Evolutionary conservation across 306 rosid genomes (phyloP).

Genomic region (Acacia acuminata): DNA sequence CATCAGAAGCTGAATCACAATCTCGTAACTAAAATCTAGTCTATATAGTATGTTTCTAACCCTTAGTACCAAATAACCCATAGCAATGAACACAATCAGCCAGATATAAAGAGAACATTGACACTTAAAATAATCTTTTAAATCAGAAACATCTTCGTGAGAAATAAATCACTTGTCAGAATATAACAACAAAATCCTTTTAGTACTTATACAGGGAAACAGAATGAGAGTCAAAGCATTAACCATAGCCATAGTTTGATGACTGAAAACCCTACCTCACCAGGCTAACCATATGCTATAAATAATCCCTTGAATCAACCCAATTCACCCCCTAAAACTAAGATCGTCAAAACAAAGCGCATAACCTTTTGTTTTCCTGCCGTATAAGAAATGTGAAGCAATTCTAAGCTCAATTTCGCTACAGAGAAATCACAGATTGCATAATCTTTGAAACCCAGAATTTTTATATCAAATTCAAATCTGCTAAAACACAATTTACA

Average conservation of each 20-base stretch:
- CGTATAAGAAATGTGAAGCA: background rate
- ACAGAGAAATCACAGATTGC: background rate
- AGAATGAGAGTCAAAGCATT: background rate
- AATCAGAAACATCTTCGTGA: background rate
- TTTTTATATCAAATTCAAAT: background rate
- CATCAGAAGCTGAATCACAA: background rate
- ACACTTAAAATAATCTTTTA: background rate
- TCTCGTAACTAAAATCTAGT: background rate
- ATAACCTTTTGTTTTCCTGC: background rate
- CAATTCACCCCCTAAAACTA: slow-evolving; percentile 2
- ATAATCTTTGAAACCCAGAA: background rate
- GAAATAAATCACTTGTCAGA: background rate
- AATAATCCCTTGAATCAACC: background rate
- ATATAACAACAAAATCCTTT: background rate
- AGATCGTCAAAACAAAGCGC: background rate
- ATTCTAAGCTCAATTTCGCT: background rate
- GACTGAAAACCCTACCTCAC: background rate
- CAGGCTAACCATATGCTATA: background rate
- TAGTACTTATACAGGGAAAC: background rate
- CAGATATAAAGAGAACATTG: background rate
- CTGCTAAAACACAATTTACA: background rate
- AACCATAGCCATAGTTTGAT: background rate
- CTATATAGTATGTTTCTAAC: background rate
- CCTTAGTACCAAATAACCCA: background rate
- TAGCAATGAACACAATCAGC: background rate